Evolutionary conservation across 129 eudicot genomes (phyloP).

Genomic region (Logfia minima): DNA sequence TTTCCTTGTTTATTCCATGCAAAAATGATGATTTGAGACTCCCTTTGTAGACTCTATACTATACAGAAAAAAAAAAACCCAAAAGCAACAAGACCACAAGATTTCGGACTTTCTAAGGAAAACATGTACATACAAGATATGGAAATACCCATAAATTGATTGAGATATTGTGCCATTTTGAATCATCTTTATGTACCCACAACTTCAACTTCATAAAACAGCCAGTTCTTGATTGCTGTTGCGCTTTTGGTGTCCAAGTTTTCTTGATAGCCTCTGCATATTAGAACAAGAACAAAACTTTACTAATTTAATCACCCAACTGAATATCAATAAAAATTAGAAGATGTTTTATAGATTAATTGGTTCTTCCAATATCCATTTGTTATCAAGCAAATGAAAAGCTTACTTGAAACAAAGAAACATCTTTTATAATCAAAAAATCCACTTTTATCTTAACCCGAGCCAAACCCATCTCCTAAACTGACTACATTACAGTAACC

Average conservation of each 20-base stretch:
- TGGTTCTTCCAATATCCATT: neutral
- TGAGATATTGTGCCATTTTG: constrained; percentile 42
- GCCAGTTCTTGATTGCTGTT: constrained; percentile 31
- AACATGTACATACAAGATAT: constrained; percentile 57
- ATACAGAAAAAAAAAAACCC: constrained; percentile 47
- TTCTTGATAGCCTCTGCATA: constrained; percentile 47
- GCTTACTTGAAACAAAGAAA: neutral
- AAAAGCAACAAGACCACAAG: constrained; percentile 47
- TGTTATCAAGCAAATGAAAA: constrained; percentile 6
- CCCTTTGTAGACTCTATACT: constrained; percentile 43
- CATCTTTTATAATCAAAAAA: neutral
- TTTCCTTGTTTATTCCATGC: constrained; percentile 17
- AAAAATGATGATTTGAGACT: constrained; percentile 32
- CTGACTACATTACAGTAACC: neutral
- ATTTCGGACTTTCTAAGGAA: constrained; percentile 35
- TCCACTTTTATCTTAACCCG: neutral
- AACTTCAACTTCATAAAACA: constrained; percentile 32
- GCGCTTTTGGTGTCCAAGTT: constrained; percentile 35
- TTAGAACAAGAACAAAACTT: constrained; percentile 20
- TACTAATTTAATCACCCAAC: neutral
- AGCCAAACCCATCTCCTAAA: neutral
- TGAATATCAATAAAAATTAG: neutral
- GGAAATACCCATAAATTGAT: constrained; percentile 44
- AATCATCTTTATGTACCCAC: constrained; percentile 29
- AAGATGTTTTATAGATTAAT: neutral